Percentiles rank a stretch among this genome's conserved stretches.
These are phyloP conservation scores for Megacollybia marginata DNA, from an alignment of 768 basidiomycete species.

Conservation along the genomic window DNA sequence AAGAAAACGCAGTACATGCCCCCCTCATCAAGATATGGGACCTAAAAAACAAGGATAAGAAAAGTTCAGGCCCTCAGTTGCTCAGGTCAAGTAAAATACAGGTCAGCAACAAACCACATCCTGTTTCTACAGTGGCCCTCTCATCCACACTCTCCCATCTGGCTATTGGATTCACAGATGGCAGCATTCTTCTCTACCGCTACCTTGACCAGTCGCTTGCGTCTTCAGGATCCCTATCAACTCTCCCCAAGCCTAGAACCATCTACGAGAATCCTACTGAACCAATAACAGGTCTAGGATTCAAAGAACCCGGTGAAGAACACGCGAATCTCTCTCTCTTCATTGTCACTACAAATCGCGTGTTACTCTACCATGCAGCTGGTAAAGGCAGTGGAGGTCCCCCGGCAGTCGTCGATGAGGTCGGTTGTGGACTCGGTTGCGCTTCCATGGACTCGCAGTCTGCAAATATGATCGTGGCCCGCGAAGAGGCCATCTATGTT, in stretches of 20 bases:
- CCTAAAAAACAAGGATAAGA: slow-evolving; percentile 61
- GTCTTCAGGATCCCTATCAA: slow-evolving; percentile 57
- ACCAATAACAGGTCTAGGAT: slow-evolving; percentile 89
- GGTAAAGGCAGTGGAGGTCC: slow-evolving; percentile 63
- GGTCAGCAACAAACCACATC: slow-evolving; percentile 69
- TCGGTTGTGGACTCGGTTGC: slow-evolving; percentile 80
- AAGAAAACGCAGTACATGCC: slow-evolving; percentile 61
- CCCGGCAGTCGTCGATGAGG: slow-evolving; percentile 73
- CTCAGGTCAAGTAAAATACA: slow-evolving; percentile 75
- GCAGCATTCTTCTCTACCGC: slow-evolving; percentile 85
- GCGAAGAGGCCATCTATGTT: slow-evolving; percentile 88
- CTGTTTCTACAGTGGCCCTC: slow-evolving; percentile 67
- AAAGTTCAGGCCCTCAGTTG: slow-evolving; percentile 51
- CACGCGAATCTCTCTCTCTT: slow-evolving; percentile 55
- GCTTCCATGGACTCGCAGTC: slow-evolving; percentile 69
- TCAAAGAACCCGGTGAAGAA: slow-evolving; percentile 54
- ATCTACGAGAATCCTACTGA: slow-evolving; percentile 82
- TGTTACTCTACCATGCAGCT: slow-evolving; percentile 68
- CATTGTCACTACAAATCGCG: slow-evolving; percentile 82
- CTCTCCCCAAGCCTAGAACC: slow-evolving; percentile 79
- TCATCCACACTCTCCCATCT: slow-evolving; percentile 76
- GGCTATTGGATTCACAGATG: slow-evolving; percentile 91
- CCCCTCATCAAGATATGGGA: slow-evolving; percentile 89
- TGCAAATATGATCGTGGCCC: slow-evolving; percentile 75
- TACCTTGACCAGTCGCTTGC: slow-evolving; percentile 88